A percentile compares a stretch with the other conserved stretches of the same genome.
Evolutionary conservation across 768 basidiomycete genomes (phyloP).

Genomic region (Trametes villosa): DNA sequence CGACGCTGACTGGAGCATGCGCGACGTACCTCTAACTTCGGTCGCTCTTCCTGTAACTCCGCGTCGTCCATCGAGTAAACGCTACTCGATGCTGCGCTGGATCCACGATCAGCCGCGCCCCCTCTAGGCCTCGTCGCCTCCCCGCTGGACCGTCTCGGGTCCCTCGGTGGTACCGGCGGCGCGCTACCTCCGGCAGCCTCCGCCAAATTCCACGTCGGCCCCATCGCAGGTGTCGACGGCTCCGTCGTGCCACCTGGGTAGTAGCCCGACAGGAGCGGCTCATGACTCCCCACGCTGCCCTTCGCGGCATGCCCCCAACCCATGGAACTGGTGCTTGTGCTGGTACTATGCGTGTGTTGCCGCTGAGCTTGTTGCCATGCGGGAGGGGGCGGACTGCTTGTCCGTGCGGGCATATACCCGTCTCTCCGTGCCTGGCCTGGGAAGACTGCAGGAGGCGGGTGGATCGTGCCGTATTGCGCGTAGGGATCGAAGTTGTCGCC

Average conservation of each 20-base stretch:
- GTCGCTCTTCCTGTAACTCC: conserved; percentile 23
- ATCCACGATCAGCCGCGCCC: not conserved
- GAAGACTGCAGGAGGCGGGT: conserved; percentile 25
- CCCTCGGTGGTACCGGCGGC: conserved; percentile 8
- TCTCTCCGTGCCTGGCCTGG: conserved; percentile 20
- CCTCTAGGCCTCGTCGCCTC: conserved; percentile 5
- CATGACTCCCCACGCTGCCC: conserved; percentile 60
- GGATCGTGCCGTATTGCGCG: conserved; percentile 43
- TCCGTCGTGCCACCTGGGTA: conserved; percentile 21
- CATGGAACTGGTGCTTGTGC: conserved; percentile 31
- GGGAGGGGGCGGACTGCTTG: conserved; percentile 51
- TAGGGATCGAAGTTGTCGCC: conserved; percentile 53
- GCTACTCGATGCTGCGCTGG: conserved; percentile 25
- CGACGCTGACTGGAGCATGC: no score
- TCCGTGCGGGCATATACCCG: conserved; percentile 52
- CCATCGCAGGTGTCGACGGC: conserved; percentile 25
- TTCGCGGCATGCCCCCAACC: conserved; percentile 47
- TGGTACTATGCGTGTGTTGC: conserved; percentile 32
- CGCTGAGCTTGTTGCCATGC: conserved; percentile 23
- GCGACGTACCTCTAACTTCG: conserved; percentile 13
- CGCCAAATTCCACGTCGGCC: conserved; percentile 17
- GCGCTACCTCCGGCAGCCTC: conserved; percentile 10
- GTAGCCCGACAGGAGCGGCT: conserved; percentile 54
- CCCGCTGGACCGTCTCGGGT: conserved; percentile 9
- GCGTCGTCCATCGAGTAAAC: conserved; percentile 25